Percentiles rank a stretch among this genome's conserved stretches.
phyloP scores from a whole-genome alignment of 495 filamentous ascomycete genomes.

The Annulohypoxylon maeteangense region DNA sequence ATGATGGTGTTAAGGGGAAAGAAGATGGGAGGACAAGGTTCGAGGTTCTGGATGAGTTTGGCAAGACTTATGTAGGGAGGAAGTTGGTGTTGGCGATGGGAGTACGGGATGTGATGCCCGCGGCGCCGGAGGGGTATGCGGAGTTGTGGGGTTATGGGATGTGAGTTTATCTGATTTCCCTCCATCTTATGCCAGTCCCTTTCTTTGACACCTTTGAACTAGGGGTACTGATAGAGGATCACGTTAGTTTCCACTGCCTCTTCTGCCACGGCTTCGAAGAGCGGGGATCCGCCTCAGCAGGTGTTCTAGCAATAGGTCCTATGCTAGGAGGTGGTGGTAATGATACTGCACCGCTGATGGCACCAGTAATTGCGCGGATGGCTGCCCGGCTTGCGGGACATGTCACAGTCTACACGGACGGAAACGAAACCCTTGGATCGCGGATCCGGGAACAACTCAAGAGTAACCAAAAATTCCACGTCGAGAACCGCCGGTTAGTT shows the following conservation, averaged over 20 bases:
- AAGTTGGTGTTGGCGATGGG: conserved; percentile 65
- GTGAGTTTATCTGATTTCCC: conserved; percentile 40
- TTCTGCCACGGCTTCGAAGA: conserved; percentile 51
- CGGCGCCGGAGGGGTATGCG: conserved; percentile 46
- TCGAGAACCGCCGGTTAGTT: conserved; percentile 40
- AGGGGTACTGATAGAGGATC: not conserved
- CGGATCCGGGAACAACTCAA: conserved; percentile 32
- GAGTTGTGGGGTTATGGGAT: conserved; percentile 57
- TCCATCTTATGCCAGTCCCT: not conserved
- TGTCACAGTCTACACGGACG: conserved; percentile 45
- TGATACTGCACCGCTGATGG: conserved; percentile 15
- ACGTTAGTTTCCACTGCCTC: conserved; percentile 46
- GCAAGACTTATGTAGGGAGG: conserved; percentile 50
- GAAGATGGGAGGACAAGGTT: conserved; percentile 37
- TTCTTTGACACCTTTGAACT: not conserved
- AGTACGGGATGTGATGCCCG: conserved; percentile 52
- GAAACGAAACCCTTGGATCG: conserved; percentile 21
- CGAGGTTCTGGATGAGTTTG: conserved; percentile 48
- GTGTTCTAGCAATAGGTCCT: conserved; percentile 42
- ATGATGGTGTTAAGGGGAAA: conserved; percentile 27
- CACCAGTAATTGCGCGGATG: conserved; percentile 39
- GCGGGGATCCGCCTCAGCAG: conserved; percentile 37
- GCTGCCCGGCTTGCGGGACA: conserved; percentile 28
- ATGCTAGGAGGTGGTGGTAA: conserved; percentile 19
- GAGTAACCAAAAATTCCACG: conserved; percentile 19